phyloP scores from a whole-genome alignment of 208 protist genomes.

The Acanthamoeba lenticulata region DNA sequence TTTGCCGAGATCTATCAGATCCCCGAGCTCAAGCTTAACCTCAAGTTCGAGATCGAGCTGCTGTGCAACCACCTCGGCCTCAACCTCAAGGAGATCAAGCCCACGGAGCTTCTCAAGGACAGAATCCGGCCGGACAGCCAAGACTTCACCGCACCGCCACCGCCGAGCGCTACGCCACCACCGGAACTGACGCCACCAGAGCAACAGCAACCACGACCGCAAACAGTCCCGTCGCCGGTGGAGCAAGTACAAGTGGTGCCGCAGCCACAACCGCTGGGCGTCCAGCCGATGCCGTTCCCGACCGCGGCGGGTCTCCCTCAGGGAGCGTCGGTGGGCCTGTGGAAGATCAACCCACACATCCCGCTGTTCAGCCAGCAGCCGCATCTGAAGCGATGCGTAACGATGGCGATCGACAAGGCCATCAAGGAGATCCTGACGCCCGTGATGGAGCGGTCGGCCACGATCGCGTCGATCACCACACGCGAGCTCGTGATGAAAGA shows the following conservation, averaged over 20 bases:
- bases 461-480: slow-evolving; percentile 94
- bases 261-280: not conserved
- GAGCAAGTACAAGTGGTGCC: not conserved
- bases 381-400: slow-evolving; percentile 58
- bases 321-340: not conserved
- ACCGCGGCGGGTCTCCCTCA: not conserved
- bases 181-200: not conserved
- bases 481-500: slow-evolving; percentile 95
- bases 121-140: not conserved
- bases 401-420: slow-evolving; percentile 68
- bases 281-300: not conserved
- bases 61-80: slow-evolving; percentile 88
- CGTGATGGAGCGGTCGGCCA: slow-evolving; percentile 93
- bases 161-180: not conserved
- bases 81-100: slow-evolving; percentile 79
- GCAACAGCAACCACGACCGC: too few species aligned
- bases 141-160: slow-evolving; percentile 56
- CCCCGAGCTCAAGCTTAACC: slow-evolving; percentile 95
- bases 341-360: slow-evolving; percentile 66
- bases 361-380: slow-evolving; percentile 63
- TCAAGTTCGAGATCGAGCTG: slow-evolving; percentile 98
- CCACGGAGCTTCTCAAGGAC: slow-evolving; percentile 51
- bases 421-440: slow-evolving; percentile 84
- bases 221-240: not conserved
- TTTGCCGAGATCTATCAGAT: slow-evolving; percentile 96